Conservation (phyloP, 179 eudicot genomes). For the Patellifolia procumbens region DNA sequence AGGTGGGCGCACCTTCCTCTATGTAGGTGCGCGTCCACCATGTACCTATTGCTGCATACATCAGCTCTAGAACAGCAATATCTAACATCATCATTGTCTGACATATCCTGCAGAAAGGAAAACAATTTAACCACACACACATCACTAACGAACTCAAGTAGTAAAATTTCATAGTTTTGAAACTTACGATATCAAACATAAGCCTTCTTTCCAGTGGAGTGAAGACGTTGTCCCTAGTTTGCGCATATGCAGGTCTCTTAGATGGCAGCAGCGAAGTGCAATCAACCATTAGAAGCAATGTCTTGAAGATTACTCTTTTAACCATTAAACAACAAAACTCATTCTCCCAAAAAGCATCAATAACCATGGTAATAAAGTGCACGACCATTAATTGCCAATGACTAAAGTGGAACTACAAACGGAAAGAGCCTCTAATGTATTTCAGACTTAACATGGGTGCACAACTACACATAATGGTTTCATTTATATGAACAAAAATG, state of each 20-base stretch:
- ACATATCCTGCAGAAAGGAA: constrained; percentile 63
- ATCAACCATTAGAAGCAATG: constrained; percentile 2
- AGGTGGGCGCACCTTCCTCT: too few species aligned
- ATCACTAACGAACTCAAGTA: background rate
- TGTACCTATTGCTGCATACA: too few species aligned
- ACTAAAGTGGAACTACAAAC: too few species aligned
- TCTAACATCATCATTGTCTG: constrained; percentile 92
- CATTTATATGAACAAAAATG: background rate
- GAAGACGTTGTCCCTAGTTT: constrained; percentile 63
- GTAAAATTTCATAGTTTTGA: background rate
- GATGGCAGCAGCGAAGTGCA: constrained; percentile 64
- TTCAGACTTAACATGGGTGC: background rate
- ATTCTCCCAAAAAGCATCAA: too few species aligned
- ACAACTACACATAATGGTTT: background rate
- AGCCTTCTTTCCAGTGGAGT: constrained; percentile 91
- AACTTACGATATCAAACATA: constrained; percentile 85
- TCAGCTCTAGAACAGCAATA: constrained; percentile 91
- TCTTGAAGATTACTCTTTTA: too few species aligned
- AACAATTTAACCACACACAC: constrained; percentile 13
- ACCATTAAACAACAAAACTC: too few species aligned
- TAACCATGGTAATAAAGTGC: too few species aligned
- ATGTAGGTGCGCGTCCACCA: too few species aligned
- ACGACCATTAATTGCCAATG: too few species aligned
- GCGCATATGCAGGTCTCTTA: constrained; percentile 76
- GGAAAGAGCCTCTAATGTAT: too few species aligned